Evolutionary conservation across 179 eudicot genomes (phyloP), one percentile per base, ranked within the genome.

Genomic region (Amaranthus tricolor): DNA sequence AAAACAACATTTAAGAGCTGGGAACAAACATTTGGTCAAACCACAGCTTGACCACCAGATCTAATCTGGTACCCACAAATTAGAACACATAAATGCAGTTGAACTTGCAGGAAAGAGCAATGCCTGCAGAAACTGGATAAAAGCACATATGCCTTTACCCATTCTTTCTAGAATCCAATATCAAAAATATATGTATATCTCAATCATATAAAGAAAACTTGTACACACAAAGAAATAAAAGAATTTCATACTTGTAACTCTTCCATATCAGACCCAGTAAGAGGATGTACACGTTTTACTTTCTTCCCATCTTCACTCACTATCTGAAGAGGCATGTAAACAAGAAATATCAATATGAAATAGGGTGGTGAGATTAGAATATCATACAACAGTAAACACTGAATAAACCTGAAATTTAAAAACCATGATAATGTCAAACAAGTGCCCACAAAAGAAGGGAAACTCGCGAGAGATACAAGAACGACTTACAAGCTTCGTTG

Each of bases 221-320:
- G 58, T 51, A 69, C 58, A 51, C 9, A 52, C 19, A 60, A 17
- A 12, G 9, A 66, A 51, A 73, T 31, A 53, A 64, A 43, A 63
- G n/a, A 49, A 47, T 44, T 53, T 80, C 91, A 68, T 88, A 95
- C 99, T 81, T 90, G 96, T 79, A 95, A 79, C 84, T 90, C 99
- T 81, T 95, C 96, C 97, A 95, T 87, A 73, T 92, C 91, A 40
- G 84, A 73, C 76, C 84, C 84, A 78, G 96, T 79, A 73, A 95
- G 61, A 21, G 94, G 99, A 77, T 86, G 82, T 73, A 78, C 77
- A 45, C 99, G 97, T 80, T 79, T 89, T 69, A 95, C 96, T 84
- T 90, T 95, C 81, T 89, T 92, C 73, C 97, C 97, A 84, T 95
- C 99, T 68, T 92, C 97, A 83, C 95, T 95, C 75, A 95, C 97